Conservation (phyloP, 257 asterid genomes). For the Nicotiana noctiflora region DNA sequence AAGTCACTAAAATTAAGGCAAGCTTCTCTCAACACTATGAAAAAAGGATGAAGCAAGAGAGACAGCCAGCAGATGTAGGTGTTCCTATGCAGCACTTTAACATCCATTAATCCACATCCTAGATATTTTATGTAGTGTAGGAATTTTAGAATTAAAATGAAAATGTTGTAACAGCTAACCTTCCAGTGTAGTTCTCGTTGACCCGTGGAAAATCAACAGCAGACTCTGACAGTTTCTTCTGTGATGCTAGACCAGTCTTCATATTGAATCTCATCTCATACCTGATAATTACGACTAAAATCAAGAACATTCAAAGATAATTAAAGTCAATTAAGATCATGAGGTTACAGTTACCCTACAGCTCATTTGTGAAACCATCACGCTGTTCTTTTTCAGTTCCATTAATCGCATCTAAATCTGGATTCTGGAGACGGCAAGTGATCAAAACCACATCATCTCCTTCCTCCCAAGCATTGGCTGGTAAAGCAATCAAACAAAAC, state of each 20-base stretch:
- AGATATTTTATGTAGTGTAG: background rate
- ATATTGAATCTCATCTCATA: conserved; percentile 96
- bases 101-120: background rate
- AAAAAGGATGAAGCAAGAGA: background rate
- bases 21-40: background rate
- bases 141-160: background rate
- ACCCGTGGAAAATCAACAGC: conserved; percentile 93
- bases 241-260: conserved; percentile 71
- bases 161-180: conserved; percentile 34
- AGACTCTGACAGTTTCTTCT: conserved; percentile 69
- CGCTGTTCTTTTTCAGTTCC: conserved; percentile 48
- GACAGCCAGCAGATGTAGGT: background rate
- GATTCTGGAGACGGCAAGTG: conserved; percentile 78
- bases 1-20: background rate
- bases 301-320: conserved; percentile 2
- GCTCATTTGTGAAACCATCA: conserved; percentile 66
- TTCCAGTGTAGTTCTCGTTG: conserved; percentile 87
- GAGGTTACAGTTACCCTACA: conserved; percentile 36
- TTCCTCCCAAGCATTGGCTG: conserved; percentile 99
- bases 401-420: conserved; percentile 64
- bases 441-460: conserved; percentile 93
- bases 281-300: conserved; percentile 35
- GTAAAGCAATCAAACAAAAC: conserved; percentile 8
- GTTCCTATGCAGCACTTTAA: background rate
- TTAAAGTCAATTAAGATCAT: background rate